Conservation (phyloP, 2,329 filamentous ascomycete genomes). For the Aspergillus sp. region DNA sequence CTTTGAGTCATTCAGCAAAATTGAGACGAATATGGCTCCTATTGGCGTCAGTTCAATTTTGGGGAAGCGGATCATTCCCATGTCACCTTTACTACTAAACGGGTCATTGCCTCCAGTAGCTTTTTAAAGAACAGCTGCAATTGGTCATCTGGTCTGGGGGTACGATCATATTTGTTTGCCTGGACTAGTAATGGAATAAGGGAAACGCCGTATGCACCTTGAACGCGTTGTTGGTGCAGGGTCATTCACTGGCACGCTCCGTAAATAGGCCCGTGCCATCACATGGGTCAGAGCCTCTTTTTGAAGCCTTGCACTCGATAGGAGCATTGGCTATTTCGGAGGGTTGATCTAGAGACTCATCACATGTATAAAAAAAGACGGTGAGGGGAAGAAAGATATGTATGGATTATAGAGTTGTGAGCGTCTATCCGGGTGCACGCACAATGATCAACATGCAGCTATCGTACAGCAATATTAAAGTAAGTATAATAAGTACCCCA, state of each 20-base stretch:
- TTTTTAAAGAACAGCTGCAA: background rate
- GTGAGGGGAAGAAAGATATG: constrained; percentile 1
- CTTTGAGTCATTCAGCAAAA: background rate
- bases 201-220: background rate
- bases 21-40: background rate
- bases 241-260: background rate
- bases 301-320: background rate
- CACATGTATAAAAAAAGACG: constrained; percentile 12
- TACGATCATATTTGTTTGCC: background rate
- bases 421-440: background rate
- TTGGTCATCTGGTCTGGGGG: background rate
- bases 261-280: background rate
- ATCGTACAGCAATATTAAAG: background rate
- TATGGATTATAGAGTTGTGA: constrained; percentile 1
- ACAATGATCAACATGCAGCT: constrained; percentile 2
- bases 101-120: background rate
- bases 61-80: background rate
- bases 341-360: constrained; percentile 1
- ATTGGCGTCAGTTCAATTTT: background rate
- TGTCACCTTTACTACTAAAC: background rate
- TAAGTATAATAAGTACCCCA: background rate
- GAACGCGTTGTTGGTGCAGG: background rate
- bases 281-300: background rate
- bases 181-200: background rate
- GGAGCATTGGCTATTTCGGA: background rate